Base-by-base conservation (phyloP, 768 basidiomycete genomes). In the Strobilomyces echinocephalus region DNA sequence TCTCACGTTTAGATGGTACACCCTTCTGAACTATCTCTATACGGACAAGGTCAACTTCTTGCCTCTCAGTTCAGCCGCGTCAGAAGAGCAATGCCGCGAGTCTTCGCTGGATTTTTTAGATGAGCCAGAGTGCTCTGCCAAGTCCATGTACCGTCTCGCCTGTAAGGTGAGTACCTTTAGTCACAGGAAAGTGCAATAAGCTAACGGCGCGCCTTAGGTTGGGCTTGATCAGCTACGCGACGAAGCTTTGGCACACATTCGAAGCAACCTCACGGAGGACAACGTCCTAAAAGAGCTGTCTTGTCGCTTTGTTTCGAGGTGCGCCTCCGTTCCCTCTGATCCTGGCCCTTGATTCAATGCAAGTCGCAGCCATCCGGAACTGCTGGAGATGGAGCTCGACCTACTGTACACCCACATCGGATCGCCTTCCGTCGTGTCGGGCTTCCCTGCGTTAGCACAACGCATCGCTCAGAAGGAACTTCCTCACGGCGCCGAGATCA, bases 91-190 rank as follows among this genome's bases (percentile, higher is more conserved):
- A 21, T 15, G 39, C 2, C 3, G 15, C 2, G 42, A 14, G 36
- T 33, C 45, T 11, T 58, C 41, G 8, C 24, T n/a, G 2, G 36
- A 40, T 14, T 18, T 49, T n/a, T 8, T 41, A 1, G 50, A 60
- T 7, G 42, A 39, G 7, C 52, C 57, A 7, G 46, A 33, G 16
- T 76, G 74, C 42, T 77, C 75, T 5, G 72, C 75, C 0, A 77
- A 77, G 49, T 76, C 74, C 0, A 76, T 77, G 71, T 77, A 74
- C 53, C 70, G 73, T 14, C 61, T 77, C 11, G 74, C 76, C 5
- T 58, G 60, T 28, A 75, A 76, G 66, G 76, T 73, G 11, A 16
- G 57, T 16, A 4, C 24, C 26, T 44, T 48, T 24, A 38, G 2
- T 3, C 11, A 14, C 16, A 24, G 7, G 5, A 11, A 7, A 10